Base-by-base conservation (phyloP, 2,329 filamentous ascomycete species). In the Stemphylium beticola region DNA sequence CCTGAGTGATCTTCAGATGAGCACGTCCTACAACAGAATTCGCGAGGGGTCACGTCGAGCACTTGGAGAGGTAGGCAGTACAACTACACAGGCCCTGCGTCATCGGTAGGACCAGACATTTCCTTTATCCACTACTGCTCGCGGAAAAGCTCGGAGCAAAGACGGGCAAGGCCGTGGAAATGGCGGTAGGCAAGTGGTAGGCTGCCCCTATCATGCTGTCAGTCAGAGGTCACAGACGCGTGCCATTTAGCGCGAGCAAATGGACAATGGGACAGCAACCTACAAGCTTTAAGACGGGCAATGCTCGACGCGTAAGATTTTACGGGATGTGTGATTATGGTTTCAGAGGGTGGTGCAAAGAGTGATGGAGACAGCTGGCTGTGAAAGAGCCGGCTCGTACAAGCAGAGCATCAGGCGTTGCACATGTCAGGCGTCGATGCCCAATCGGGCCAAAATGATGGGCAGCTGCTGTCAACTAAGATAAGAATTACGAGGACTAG, bases 341-440 rank as follows among this genome's bases (percentile, higher is more conserved):
- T 64, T 65, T 64, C 60, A 64, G 55, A 54, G 41, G 39, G 62
- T 60, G 42, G 57, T 57, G 53, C 58, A 59, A 49, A 40, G 38
- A 38, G 46, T 37, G 43, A 60, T 48, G 41, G 53, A 34, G 49
- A 50, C 26, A 43, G 36, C 20, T 24, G 6, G 29, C 37, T 32
- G 38, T 50, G 39, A 29, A 50, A 40, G 42, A 49, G 55, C 47
- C 36, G 58, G 54, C 39, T 56, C 45, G 53, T 53, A 50, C 54
- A 47, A 49, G 51, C 54, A 51, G 55, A 59, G 46, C 53, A 55
- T 57, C 20, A 45, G 42, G 20, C 20, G 62, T 62, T 53, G 55
- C 58, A 65, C 61, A 57, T 56, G 62, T 53, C 52, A 38, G 53
- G 48, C 26, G 39, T 48, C 53, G 55, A 34, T 56, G 57, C 58